Evolutionary conservation across 2,329 filamentous ascomycete species (phyloP), one percentile per base, ranked within the genome.

Genomic region (Diaporthe nobilis): DNA sequence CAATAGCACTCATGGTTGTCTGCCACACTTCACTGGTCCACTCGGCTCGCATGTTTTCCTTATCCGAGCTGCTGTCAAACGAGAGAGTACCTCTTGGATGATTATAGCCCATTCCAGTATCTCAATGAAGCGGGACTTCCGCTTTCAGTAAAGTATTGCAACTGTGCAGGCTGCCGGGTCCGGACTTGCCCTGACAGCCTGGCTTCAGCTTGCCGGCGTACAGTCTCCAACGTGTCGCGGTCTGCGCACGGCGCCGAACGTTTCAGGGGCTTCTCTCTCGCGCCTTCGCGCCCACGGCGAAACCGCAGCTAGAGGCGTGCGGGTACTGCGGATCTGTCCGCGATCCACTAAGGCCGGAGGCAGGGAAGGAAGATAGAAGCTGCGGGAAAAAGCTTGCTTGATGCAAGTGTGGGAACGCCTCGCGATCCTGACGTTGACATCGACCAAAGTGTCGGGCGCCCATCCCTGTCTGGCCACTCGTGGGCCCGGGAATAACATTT

Each of bases 401-500:
- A 20, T 49, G 63, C 6, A 28, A 53, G 22, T 53, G 65, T 68
- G 65, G 63, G 47, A 39, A 68, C 65, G 13, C 47, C 65, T 53
- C 65, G 60, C 60, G 60, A 63, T 31, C 60, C 60, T 63, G 60
- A 68, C 65, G 47, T 53, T 53, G 31, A 53, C 47, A 53, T 68
- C 7, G 47, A 39, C 8, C 65, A 68, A 28, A n/a, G 22, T 28
- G 31, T 17, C 47, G 47, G 47, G 31, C 31, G 44, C 20, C 6
- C 28, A 68, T 68, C 63, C 63, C 63, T 68, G 63, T 39, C 4
- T 28, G 31, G 28, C 63, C 63, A 39, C 44, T 39, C 63, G 22
- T 39, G 47, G 47, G 65, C 47, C 31, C 65, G 65, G 65, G 47
- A 68, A 68, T 68, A 37, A 68, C 31, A 4, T 39, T 28, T 37